A percentile compares a stretch with the other conserved stretches of the same genome.
phyloP scores from a whole-genome alignment of 306 rosid genomes.

The Hippophae tibetana region DNA sequence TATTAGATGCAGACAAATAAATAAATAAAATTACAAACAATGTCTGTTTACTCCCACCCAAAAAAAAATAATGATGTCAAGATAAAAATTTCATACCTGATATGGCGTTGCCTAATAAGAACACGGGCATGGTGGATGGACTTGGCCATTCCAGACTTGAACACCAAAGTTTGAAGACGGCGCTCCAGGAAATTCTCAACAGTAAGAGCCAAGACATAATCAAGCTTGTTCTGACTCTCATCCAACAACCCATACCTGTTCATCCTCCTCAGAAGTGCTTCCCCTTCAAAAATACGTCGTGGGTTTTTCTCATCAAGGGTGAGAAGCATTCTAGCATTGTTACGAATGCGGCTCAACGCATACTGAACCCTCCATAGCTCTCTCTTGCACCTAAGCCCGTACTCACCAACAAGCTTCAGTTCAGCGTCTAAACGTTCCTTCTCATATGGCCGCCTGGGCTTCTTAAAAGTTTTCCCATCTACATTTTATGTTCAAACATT shows the following conservation, averaged over 20 bases:
- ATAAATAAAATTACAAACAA: too few relatives aligned
- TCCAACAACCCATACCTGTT: constrained; percentile 31
- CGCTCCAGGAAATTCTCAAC: constrained; percentile 35
- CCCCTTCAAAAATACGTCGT: constrained; percentile 34
- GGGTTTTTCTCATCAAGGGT: constrained; percentile 33
- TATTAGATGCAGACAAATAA: too few relatives aligned
- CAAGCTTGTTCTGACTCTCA: constrained; percentile 38
- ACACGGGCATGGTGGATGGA: constrained; percentile 29
- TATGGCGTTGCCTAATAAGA: constrained; percentile 27
- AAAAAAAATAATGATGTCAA: neutral
- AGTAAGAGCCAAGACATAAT: constrained; percentile 31
- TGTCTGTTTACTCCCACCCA: neutral
- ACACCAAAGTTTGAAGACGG: constrained; percentile 29
- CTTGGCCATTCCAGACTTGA: constrained; percentile 26
- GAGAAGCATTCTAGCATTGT: constrained; percentile 31
- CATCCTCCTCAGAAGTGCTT: constrained; percentile 31
- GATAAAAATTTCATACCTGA: constrained; percentile 12
- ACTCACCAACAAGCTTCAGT: constrained; percentile 32
- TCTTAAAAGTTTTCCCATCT: constrained; percentile 36
- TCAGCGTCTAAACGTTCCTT: constrained; percentile 34
- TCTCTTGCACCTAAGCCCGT: constrained; percentile 33
- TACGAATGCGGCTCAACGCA: constrained; percentile 35
- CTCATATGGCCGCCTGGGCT: constrained; percentile 33
- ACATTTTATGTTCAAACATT: neutral
- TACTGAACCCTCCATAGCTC: constrained; percentile 38